Base-by-base conservation (phyloP, 176 grass and related monocot genomes). In the Eleusine indica region DNA sequence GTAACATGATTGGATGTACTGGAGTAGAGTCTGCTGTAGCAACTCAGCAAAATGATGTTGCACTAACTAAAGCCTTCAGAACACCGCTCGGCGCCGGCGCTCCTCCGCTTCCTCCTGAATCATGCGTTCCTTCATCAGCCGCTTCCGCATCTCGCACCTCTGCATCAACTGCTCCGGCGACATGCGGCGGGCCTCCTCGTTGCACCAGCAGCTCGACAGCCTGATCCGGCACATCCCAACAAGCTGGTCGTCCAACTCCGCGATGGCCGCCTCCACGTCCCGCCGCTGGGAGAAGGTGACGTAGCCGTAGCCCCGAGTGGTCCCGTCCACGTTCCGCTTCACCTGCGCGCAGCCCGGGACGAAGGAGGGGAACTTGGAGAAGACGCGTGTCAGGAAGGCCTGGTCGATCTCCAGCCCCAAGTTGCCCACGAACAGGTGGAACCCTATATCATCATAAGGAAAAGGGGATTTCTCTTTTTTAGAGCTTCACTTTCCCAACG, bases 341-440 rank as follows among this genome's bases (percentile, higher is more conserved):
- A 74, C 48, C 7, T 16, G 13, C 71, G 25, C 71, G 29, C 47
- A 74, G 48, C 48, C 72, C 48, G 28, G 72, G 29, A 74, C 48
- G 29, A 37, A 74, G 72, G 48, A 74, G 15, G 48, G 29, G 48
- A 53, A 53, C 16, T 4, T 32, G 25, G 46, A 73, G 71, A 73
- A 73, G 46, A 73, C 46, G 14, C 71, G 28, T 46, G 47, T 0
- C 5, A 73, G 71, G 71, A 73, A 73, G 25, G 70, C 70, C 70
- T 73, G 44, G 70, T 73, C 70, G 1, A 73, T 22, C 44, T 74
- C 49, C 48, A 19, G 16, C 7, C 72, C 72, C 16, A 56, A 28
- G 72, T 74, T 74, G 51, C 73, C 73, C 49, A 57, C 18, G 73
- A 75, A 75, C 73, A 75, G 30, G 1, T 75, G 49, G 73, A 75